These are phyloP conservation scores for Lasiosphaeriaceae sp. DNA, from an alignment of 495 filamentous ascomycete genomes.

Conservation along the genomic window DNA sequence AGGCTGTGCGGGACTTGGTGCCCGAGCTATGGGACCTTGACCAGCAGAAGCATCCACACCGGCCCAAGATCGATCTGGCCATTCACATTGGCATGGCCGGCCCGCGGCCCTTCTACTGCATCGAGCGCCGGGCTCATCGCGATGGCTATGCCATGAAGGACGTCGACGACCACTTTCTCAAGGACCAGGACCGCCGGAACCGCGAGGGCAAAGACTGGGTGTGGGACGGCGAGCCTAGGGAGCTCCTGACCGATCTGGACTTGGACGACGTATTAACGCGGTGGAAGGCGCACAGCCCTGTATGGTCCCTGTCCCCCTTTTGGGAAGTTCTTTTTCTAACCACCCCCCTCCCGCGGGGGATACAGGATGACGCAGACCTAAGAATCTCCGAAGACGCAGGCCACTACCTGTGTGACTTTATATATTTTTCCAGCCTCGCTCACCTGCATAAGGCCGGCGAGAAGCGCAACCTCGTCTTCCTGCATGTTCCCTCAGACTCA, in stretches of 20 bases:
- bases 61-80: slow-evolving; percentile 54
- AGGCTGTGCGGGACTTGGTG: slow-evolving; percentile 55
- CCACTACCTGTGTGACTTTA: slow-evolving; percentile 82
- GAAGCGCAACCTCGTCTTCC: slow-evolving; percentile 62
- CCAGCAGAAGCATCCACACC: slow-evolving; percentile 1
- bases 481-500: slow-evolving; percentile 69
- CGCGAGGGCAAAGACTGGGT: slow-evolving; percentile 37
- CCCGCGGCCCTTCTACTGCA: slow-evolving; percentile 59
- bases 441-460: slow-evolving; percentile 46
- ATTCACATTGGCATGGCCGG: slow-evolving; percentile 83
- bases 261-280: slow-evolving; percentile 49
- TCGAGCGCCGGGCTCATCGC: slow-evolving; percentile 69
- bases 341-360: background rate
- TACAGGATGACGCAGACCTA: slow-evolving; percentile 47
- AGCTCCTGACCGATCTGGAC: slow-evolving; percentile 48
- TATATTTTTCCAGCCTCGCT: slow-evolving; percentile 72
- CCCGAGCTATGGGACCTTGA: slow-evolving; percentile 53
- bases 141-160: slow-evolving; percentile 71
- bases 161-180: slow-evolving; percentile 56
- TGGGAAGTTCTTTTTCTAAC: slow-evolving; percentile 1
- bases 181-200: slow-evolving; percentile 43
- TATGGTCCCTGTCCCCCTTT: background rate
- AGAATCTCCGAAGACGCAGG: slow-evolving; percentile 72
- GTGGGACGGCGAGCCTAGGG: slow-evolving; percentile 43
- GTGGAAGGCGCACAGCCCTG: slow-evolving; percentile 49